Percentiles rank a stretch among this genome's conserved stretches.
These are phyloP conservation scores for Wilcoxina mikolae DNA, from an alignment of 495 filamentous ascomycete genomes.

Conservation along the genomic window DNA sequence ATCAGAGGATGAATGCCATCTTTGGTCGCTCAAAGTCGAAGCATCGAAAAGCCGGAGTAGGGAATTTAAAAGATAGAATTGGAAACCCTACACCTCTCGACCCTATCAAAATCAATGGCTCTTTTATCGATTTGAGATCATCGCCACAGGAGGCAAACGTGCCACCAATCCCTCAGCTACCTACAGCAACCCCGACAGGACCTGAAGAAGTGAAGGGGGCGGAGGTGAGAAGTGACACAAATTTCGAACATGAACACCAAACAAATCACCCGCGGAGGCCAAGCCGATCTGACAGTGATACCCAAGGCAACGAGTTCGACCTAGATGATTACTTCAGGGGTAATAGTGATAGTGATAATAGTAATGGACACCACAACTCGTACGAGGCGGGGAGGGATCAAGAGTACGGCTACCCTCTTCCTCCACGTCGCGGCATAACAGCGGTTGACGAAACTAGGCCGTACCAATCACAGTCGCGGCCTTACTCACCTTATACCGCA, in stretches of 20 bases:
- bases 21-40: constrained; percentile 3
- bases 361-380: too few relatives aligned
- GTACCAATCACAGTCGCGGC: neutral
- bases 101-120: constrained; percentile 6
- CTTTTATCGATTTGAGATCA: constrained; percentile 2
- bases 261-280: neutral
- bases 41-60: neutral
- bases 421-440: neutral
- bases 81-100: constrained; percentile 3
- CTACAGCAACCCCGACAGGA: neutral
- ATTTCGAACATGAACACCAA: neutral
- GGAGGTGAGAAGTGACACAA: neutral
- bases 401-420: neutral
- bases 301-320: neutral
- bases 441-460: constrained; percentile 1
- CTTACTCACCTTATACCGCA: neutral
- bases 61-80: constrained; percentile 5
- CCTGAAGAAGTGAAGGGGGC: neutral
- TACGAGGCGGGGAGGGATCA: neutral
- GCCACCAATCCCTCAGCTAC: neutral
- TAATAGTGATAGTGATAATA: neutral
- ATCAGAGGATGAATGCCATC: neutral
- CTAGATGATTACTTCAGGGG: constrained; percentile 2
- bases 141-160: constrained; percentile 1
- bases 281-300: constrained; percentile 1